Conservation (phyloP, 805 yeast genomes). For the Spathaspora arborariae region DNA sequence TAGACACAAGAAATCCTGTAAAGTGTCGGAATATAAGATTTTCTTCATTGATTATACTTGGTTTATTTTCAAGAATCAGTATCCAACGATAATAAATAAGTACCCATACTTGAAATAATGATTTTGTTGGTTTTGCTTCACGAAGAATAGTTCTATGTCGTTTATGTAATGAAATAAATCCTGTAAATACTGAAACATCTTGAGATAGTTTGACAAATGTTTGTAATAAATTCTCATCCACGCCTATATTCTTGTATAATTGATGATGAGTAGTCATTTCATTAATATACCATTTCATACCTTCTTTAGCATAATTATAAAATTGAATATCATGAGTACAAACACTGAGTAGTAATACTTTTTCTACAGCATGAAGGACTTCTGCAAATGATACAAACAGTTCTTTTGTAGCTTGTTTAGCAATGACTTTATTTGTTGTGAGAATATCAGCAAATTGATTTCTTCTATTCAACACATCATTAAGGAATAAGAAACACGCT, state of each 20-base stretch:
- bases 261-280: conserved; percentile 12
- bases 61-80: conserved; percentile 21
- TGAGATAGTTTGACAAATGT: conserved; percentile 38
- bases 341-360: conserved; percentile 32
- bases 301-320: conserved; percentile 34
- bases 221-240: conserved; percentile 20
- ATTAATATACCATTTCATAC: conserved; percentile 29
- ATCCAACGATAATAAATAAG: conserved; percentile 52
- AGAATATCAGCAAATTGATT: conserved; percentile 13
- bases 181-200: conserved; percentile 59
- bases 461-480: conserved; percentile 28
- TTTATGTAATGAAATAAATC: conserved; percentile 72
- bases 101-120: conserved; percentile 36
- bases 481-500: conserved; percentile 31
- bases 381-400: conserved; percentile 9
- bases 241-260: conserved; percentile 3
- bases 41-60: conserved; percentile 28
- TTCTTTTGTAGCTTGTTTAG: conserved; percentile 8
- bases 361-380: conserved; percentile 30
- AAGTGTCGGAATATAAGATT: conserved; percentile 56
- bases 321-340: conserved; percentile 44
- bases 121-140: conserved; percentile 23
- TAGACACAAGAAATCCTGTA: conserved; percentile 69
- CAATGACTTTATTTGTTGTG: conserved; percentile 11
- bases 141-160: conserved; percentile 43